Conservation (phyloP, 140 eudicot species). For the Flaveria floridana region DNA sequence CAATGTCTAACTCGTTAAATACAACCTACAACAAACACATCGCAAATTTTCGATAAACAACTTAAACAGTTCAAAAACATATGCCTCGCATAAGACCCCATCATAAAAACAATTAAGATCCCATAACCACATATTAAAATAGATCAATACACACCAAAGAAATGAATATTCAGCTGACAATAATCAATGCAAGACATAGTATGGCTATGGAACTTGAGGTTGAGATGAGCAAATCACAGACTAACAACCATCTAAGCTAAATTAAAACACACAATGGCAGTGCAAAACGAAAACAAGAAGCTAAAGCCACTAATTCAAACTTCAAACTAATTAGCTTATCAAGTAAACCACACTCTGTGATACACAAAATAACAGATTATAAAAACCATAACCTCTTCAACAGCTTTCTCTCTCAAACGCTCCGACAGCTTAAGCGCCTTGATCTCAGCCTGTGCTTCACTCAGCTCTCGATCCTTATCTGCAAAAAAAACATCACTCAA, state of each 20-base stretch:
- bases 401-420: slow-evolving; percentile 82
- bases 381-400: slow-evolving; percentile 70
- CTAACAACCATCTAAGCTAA: neutral
- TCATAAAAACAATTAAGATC: slow-evolving; percentile 7
- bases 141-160: neutral
- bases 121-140: neutral
- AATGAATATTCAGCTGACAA: slow-evolving; percentile 2
- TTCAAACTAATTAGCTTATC: slow-evolving; percentile 13
- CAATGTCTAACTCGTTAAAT: neutral
- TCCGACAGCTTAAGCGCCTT: slow-evolving; percentile 79
- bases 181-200: slow-evolving; percentile 1
- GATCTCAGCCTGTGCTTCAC: slow-evolving; percentile 90
- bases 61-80: neutral
- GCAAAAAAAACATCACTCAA: slow-evolving; percentile 30
- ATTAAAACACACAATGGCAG: neutral
- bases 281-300: neutral
- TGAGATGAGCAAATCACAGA: neutral
- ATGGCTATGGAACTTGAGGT: neutral
- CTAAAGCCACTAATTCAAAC: slow-evolving; percentile 5
- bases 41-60: neutral
- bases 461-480: slow-evolving; percentile 90
- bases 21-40: slow-evolving; percentile 8
- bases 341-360: slow-evolving; percentile 8
- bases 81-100: neutral
- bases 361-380: neutral